phyloP scores from a whole-genome alignment of 2,329 filamentous ascomycete genomes.

The Ophiostoma australiae region DNA sequence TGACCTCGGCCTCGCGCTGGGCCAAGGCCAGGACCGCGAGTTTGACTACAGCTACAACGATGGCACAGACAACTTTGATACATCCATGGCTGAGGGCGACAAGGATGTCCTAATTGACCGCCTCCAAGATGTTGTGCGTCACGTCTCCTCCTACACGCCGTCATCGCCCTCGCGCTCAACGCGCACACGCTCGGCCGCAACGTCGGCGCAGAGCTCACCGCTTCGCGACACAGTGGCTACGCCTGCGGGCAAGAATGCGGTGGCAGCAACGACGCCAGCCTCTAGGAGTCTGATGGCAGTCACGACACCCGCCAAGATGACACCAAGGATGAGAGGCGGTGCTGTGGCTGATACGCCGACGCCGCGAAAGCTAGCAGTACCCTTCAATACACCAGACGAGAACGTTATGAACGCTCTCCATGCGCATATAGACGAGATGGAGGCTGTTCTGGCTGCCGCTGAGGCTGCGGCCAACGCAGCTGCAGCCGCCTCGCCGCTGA shows the following conservation, averaged over 20 bases:
- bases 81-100: slow-evolving; percentile 1
- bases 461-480: slow-evolving; percentile 22
- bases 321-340: neutral
- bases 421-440: slow-evolving; percentile 43
- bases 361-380: neutral
- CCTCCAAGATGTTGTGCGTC: slow-evolving; percentile 38
- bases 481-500: slow-evolving; percentile 6
- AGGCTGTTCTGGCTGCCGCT: slow-evolving; percentile 32
- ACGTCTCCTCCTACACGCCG: slow-evolving; percentile 32
- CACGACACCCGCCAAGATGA: neutral
- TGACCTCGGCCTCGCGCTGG: slow-evolving; percentile 12
- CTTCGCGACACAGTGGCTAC: slow-evolving; percentile 1
- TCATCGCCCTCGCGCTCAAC: slow-evolving; percentile 26
- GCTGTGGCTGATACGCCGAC: neutral
- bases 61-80: slow-evolving; percentile 26
- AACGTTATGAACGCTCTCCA: slow-evolving; percentile 36
- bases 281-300: neutral
- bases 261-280: neutral
- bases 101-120: slow-evolving; percentile 46
- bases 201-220: slow-evolving; percentile 17
- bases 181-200: slow-evolving; percentile 24
- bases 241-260: neutral
- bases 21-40: neutral
- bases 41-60: slow-evolving; percentile 26
- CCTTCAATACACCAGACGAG: slow-evolving; percentile 15